phyloP scores from a whole-genome alignment of 805 yeast genomes.

The Yarrowia porcina region DNA sequence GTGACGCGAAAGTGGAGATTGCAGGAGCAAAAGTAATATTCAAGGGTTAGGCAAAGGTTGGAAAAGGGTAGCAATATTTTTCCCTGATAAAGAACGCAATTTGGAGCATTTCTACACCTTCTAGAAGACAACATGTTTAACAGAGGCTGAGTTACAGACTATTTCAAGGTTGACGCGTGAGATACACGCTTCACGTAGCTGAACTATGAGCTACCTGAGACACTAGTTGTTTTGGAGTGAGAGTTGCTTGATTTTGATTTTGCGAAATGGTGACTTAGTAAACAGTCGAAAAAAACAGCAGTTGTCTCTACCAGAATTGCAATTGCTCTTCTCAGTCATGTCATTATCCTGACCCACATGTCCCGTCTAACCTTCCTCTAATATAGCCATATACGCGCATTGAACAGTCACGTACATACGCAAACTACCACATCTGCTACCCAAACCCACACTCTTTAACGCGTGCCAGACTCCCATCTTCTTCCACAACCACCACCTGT shows the following conservation, averaged over 20 bases:
- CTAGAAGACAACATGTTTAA: no score
- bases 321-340: background rate
- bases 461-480: background rate
- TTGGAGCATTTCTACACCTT: no score
- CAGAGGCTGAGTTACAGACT: no score
- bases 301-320: background rate
- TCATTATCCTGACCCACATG: background rate
- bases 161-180: background rate
- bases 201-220: background rate
- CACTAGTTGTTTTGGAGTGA: background rate
- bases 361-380: background rate
- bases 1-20: background rate
- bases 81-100: background rate
- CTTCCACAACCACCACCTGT: background rate
- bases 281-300: background rate
- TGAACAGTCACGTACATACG: background rate
- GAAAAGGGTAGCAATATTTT: background rate
- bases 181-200: slow-evolving; percentile 11
- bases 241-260: background rate
- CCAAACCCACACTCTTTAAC: slow-evolving; percentile 13
- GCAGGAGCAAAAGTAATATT: background rate
- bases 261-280: background rate
- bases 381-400: background rate
- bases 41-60: no score
- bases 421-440: background rate